Base-by-base conservation (phyloP, 768 basidiomycete genomes). In the Kwoniella pini region DNA sequence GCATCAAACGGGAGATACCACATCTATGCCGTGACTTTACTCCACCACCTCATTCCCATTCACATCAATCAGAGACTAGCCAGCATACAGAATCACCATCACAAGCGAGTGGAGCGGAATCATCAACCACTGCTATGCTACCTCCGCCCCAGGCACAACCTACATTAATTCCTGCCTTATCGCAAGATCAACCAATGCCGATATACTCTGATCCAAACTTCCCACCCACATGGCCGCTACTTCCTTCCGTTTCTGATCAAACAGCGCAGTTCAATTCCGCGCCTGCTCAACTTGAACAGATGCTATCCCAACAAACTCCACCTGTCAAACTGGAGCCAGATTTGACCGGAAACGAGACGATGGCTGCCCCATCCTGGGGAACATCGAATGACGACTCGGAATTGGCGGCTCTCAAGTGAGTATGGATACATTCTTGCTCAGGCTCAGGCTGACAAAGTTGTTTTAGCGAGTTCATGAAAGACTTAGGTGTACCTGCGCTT, bases 1-100 rank as follows among this genome's bases (percentile, higher is more conserved):
- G 93, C 71, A 91, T 97, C 71, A 97, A 97, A 78, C 86, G 95
- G 38, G 94, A 97, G 78, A 97, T 97, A 62, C 90, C 91, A 0
- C 91, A 96, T 80, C 82, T 95, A 13, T 96, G 93, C 72, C 89
- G 91, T 68, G 94, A 95, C 77, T 91, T 94, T 73, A 64, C 72
- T 9, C 68, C 72, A 31, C 64, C 58, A 17, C 59, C 59, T 45
- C 61, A 40, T n/a, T 52, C 60, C 9, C 40, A 48, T 21, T 53
- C 52, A 21, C 61, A 51, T 40, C 54, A 56, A n/a, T 53, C 44
- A 15, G 48, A 51, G 38, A 28, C 54, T 13, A 52, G 27, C 15
- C 38, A 48, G 31, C 7, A 38, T 6, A 56, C 60, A 24, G 48
- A 43, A 22, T 56, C 60, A 17, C 60, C 60, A 15, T 12, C 44